Evolutionary conservation across 2,329 filamentous ascomycete genomes (phyloP), one percentile per base, ranked within the genome.

Genomic region (Ceratocystis ficicola): DNA sequence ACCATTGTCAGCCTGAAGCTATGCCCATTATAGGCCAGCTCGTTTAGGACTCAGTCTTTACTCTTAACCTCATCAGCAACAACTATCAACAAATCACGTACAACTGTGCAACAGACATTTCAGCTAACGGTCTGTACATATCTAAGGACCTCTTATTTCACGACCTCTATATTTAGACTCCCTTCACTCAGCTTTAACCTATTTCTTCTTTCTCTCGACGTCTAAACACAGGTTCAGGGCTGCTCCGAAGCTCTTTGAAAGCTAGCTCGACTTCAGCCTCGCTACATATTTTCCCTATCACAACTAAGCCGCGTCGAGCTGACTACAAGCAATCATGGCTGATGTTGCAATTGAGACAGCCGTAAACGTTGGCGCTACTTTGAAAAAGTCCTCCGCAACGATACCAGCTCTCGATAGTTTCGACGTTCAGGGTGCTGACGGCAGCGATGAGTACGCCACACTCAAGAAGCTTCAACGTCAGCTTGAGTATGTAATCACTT

Each of bases 401-500:
- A 94, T 96, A 77, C 89, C 90, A 50, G 93, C 89, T 76, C 87
- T 96, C 76, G 91, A 96, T 75, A 87, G 88, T 71, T 86, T 96
- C 70, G 93, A 96, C 76, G 91, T 90, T 68, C 80, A 91, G 69
- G 83, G 86, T 17, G 85, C 84, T 66, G 91, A 96, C 73, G 87
- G 86, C 62, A 89, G 86, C 70, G 93, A 97, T 76, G 93, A 97
- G 75, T 99, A 99, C 76, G 90, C 89, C 64, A 91, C 87, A 50
- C 83, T 97, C 76, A 99, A 99, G 82, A 94, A 95, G 80, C 85
- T 97, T 70, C 93, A 99, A 78, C 83, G 93, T 75, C 92, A 97
- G 80, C 80, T 97, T 72, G 94, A 99, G 86, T 97, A 83, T 72
- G 85, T 75, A 46, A 28, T n/a, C 15, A 59, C 1, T 20, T 17